These are phyloP conservation scores for Picea glauca DNA, from an alignment of 75 land plant genomes.

Conservation along the genomic window DNA sequence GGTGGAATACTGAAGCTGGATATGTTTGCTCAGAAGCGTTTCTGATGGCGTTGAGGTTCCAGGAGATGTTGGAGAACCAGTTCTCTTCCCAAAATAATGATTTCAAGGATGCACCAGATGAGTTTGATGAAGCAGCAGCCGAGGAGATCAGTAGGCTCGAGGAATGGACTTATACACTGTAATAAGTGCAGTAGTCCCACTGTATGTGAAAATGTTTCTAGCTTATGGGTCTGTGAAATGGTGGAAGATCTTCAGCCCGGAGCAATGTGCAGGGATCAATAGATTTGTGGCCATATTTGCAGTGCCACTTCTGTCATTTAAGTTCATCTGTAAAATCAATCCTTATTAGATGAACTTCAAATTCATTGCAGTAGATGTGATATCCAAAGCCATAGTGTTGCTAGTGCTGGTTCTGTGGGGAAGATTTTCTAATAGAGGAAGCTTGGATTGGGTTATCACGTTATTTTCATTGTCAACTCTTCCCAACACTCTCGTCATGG, in stretches of 20 bases:
- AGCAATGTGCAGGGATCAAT: conserved; percentile 83
- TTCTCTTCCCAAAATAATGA: too few relatives aligned
- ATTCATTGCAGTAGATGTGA: conserved; percentile 68
- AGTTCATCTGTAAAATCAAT: conserved; percentile 69
- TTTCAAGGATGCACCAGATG: too few relatives aligned
- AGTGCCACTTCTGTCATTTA: conserved; percentile 84
- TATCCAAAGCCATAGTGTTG: conserved; percentile 51
- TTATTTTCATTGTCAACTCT: conserved; percentile 64
- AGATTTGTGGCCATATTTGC: conserved; percentile 77
- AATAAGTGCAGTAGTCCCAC: conserved; percentile 71
- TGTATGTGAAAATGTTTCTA: conserved; percentile 73
- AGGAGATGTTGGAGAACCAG: too few relatives aligned
- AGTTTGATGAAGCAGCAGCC: too few relatives aligned
- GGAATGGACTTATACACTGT: conserved; percentile 65
- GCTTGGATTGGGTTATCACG: conserved; percentile 83
- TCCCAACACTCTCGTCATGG: conserved; percentile 89
- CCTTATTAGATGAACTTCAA: conserved; percentile 71
- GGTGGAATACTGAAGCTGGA: too few relatives aligned
- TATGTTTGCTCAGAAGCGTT: too few relatives aligned
- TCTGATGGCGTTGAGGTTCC: too few relatives aligned
- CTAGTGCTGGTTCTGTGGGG: conserved; percentile 41
- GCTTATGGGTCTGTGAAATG: conserved; percentile 76
- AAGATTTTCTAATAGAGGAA: conserved; percentile 16
- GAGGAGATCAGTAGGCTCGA: too few relatives aligned
- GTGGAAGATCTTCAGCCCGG: conserved; percentile 66